Base-by-base conservation (phyloP, 257 asterid species). In the Ilex asprella region DNA sequence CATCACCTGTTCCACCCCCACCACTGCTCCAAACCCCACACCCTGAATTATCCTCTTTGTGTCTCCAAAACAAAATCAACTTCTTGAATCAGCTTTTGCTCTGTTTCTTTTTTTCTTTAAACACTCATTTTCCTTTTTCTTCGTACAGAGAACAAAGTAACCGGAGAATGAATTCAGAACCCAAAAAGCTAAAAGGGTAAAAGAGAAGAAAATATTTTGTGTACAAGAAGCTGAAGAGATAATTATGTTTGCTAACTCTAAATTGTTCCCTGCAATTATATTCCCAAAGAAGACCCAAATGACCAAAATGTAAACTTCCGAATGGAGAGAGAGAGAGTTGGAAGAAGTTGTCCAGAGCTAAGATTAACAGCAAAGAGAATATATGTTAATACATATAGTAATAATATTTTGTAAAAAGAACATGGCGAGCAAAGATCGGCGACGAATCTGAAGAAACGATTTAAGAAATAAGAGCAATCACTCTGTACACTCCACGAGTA, bases 381-480 rank as follows among this genome's bases (percentile, higher is more conserved):
- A 61, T 39, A 12, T 13, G 7, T 32, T 7, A 29, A 53, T 30
- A 46, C 2, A 55, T 16, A 41, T 13, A 35, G 39, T 47, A 16
- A 35, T 35, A 35, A 35, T 3, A 35, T 35, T 35, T 8, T 35
- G 41, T 3, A 35, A 32, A 56, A 59, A 50, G 39, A 60, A 58
- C 53, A 43, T 10, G 30, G 31, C 16, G 77, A 76, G 81, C 35
- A 68, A 76, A 76, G 43, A 60, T 43, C 78, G 81, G 81, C 81
- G 73, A 64, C 72, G 81, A 71, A 76, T 76, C 77, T 68, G 64
- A 64, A 16, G 74, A 61, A 46, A 46, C 41, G 8, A 8, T 35
- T 35, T 8, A 35, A 35, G 5, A 35, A 35, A 35, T 35, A 35
- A 35, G 41, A 35, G 5, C 41, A 35, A 4, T 3, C 8, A 8